phyloP scores from a whole-genome alignment of 495 filamentous ascomycete species.

The Penicillium cinerascens region DNA sequence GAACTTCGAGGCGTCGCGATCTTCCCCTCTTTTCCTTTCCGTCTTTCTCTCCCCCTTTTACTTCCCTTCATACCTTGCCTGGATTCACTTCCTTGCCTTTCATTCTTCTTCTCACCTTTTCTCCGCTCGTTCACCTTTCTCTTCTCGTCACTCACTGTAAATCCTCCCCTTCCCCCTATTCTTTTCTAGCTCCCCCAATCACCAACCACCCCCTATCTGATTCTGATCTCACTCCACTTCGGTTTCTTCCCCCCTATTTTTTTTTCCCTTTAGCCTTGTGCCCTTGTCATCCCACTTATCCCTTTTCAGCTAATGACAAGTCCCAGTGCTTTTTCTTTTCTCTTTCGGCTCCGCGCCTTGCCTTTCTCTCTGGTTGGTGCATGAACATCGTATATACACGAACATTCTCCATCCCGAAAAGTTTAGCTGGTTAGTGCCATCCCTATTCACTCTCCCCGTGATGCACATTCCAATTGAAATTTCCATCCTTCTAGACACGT shows the following conservation, averaged over 20 bases:
- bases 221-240: conserved; percentile 5
- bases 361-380: conserved; percentile 15
- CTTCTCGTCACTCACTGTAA: conserved; percentile 11
- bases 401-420: conserved; percentile 11
- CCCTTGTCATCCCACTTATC: conserved; percentile 17
- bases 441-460: conserved; percentile 15
- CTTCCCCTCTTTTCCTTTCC: neutral
- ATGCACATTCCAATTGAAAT: conserved; percentile 39
- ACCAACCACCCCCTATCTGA: conserved; percentile 25
- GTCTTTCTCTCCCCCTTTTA: conserved; percentile 6
- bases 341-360: conserved; percentile 12
- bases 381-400: conserved; percentile 26
- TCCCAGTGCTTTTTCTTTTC: conserved; percentile 17
- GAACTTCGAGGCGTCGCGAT: neutral
- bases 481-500: conserved; percentile 26
- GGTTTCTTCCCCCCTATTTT: conserved; percentile 23
- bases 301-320: conserved; percentile 27
- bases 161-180: conserved; percentile 14
- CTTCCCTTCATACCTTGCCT: conserved; percentile 28
- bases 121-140: conserved; percentile 15
- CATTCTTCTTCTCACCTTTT: conserved; percentile 17
- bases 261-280: conserved; percentile 29
- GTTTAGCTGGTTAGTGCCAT: conserved; percentile 27
- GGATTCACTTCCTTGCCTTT: conserved; percentile 27
- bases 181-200: conserved; percentile 12